Conservation (phyloP, 441 rosid genomes). For the Corymbia citriodora region DNA sequence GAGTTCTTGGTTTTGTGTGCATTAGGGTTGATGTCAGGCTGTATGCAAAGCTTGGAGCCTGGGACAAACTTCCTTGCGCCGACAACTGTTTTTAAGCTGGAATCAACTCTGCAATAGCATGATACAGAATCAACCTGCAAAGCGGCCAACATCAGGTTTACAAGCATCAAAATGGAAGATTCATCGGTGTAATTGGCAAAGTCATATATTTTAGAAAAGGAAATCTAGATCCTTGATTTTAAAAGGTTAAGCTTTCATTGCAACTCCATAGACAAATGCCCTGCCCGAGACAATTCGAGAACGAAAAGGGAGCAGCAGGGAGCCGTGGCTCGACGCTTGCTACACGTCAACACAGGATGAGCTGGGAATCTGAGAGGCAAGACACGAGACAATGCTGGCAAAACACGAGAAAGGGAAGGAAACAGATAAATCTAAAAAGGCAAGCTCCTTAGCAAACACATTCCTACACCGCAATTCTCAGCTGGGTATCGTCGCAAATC, state of each 20-base stretch:
- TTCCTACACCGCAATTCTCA: conserved; percentile 2
- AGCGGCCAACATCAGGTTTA: conserved; percentile 5
- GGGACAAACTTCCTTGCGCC: conserved; percentile 91
- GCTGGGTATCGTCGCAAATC: conserved; percentile 9
- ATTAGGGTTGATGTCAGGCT: conserved; percentile 87
- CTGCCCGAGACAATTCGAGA: background rate
- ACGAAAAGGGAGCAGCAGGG: background rate
- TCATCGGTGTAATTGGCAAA: background rate
- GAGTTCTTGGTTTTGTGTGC: conserved; percentile 70
- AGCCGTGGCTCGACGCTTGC: background rate
- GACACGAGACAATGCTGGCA: background rate
- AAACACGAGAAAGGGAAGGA: background rate
- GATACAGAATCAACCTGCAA: conserved; percentile 92
- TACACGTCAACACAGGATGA: background rate
- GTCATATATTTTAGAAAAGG: background rate
- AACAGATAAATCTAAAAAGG: background rate
- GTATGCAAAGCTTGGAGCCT: conserved; percentile 86
- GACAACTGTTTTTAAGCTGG: conserved; percentile 77
- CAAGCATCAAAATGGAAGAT: background rate
- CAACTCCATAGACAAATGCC: background rate
- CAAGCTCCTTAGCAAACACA: background rate
- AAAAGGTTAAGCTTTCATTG: background rate
- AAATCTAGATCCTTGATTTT: background rate
- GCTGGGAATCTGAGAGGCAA: background rate
- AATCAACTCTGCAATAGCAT: conserved; percentile 89